Conservation (phyloP, 1,284 basidiomycete genomes). For the Ceratobasidium sp. region DNA sequence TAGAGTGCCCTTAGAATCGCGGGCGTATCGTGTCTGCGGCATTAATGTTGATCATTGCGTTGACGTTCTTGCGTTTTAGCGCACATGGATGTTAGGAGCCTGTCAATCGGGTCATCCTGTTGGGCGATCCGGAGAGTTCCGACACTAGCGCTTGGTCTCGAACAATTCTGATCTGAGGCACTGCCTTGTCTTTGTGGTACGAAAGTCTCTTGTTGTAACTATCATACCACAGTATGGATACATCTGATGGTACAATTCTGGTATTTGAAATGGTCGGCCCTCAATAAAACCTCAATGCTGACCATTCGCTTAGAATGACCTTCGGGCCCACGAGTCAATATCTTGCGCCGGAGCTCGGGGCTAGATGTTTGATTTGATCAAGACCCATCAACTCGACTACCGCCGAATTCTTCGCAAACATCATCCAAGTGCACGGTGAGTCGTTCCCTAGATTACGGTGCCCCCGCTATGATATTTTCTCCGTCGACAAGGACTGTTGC, state of each 20-base stretch:
- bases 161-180: neutral
- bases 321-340: neutral
- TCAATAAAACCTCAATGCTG: neutral
- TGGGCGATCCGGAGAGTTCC: neutral
- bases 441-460: neutral
- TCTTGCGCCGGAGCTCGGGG: neutral
- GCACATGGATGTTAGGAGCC: neutral
- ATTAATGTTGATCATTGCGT: neutral
- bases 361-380: neutral
- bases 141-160: neutral
- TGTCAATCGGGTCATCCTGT: neutral
- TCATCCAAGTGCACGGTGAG: neutral
- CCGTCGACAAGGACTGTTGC: neutral
- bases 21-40: neutral
- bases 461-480: neutral
- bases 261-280: neutral
- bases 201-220: too few species aligned
- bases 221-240: too few species aligned
- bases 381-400: neutral
- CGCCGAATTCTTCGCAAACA: neutral
- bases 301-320: neutral
- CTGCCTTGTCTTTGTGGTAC: neutral
- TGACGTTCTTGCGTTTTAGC: neutral
- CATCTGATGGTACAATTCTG: neutral
- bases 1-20: neutral